These are phyloP conservation scores for Alternaria rosae DNA, from an alignment of 2,329 filamentous ascomycete genomes.

Conservation along the genomic window DNA sequence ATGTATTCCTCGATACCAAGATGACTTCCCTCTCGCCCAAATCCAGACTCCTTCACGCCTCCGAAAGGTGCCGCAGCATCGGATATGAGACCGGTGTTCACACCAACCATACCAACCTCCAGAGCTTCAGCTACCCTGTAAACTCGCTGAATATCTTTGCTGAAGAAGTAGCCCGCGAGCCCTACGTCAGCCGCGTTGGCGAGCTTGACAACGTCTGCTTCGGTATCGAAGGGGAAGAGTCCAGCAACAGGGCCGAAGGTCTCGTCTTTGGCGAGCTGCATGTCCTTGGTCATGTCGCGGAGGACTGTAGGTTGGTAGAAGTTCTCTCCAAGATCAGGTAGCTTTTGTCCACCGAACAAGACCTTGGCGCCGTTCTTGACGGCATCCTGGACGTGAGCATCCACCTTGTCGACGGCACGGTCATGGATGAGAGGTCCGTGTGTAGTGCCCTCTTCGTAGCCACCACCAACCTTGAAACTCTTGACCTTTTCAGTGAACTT, in stretches of 20 bases:
- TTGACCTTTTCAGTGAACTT: constrained; percentile 76
- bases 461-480: constrained; percentile 76
- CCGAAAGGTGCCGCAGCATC: constrained; percentile 59
- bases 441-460: constrained; percentile 73
- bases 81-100: constrained; percentile 60
- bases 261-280: constrained; percentile 86
- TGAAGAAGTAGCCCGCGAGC: constrained; percentile 94
- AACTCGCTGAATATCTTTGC: constrained; percentile 63
- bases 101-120: constrained; percentile 85
- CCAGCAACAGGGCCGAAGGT: constrained; percentile 95
- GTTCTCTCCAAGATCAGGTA: constrained; percentile 78
- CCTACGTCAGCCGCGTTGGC: constrained; percentile 87
- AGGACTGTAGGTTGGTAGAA: constrained; percentile 93
- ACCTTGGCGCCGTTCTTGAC: constrained; percentile 44
- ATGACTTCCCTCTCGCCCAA: constrained; percentile 60
- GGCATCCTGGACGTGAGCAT: constrained; percentile 48
- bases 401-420: constrained; percentile 64
- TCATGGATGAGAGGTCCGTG: constrained; percentile 87
- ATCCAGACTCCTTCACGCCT: constrained; percentile 60
- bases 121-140: constrained; percentile 70
- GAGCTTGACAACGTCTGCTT: constrained; percentile 83
- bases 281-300: constrained; percentile 82
- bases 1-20: constrained; percentile 60
- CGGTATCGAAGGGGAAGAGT: constrained; percentile 85
- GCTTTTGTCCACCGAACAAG: constrained; percentile 66